These are phyloP conservation scores for Malbranchea cinnamomea DNA, from an alignment of 2,329 filamentous ascomycete genomes.

Conservation along the genomic window DNA sequence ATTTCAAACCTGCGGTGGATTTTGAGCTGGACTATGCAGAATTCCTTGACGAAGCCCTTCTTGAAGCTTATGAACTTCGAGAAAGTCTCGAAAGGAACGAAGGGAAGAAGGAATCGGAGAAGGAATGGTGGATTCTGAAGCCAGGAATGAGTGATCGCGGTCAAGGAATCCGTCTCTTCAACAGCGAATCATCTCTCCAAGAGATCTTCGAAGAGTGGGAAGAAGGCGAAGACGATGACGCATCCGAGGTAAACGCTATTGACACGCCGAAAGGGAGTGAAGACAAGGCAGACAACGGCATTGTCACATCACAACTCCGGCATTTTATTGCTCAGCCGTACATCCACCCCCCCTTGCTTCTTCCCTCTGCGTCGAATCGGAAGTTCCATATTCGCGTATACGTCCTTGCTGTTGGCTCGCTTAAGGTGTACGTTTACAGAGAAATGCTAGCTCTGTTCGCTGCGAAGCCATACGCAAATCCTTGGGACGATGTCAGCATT, in stretches of 20 bases:
- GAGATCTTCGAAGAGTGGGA: constrained; percentile 89
- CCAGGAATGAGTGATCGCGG: constrained; percentile 95
- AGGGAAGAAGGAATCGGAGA: constrained; percentile 42
- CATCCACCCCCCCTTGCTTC: constrained; percentile 71
- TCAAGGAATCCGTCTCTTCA: constrained; percentile 83
- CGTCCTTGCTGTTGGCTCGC: constrained; percentile 62
- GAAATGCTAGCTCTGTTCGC: constrained; percentile 92
- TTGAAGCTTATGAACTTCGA: constrained; percentile 77
- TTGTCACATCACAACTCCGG: constrained; percentile 78
- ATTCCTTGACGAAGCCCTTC: constrained; percentile 82
- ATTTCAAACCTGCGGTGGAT: constrained; percentile 64
- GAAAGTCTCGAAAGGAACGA: constrained; percentile 63
- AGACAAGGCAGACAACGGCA: constrained; percentile 32
- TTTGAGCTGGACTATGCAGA: constrained; percentile 96
- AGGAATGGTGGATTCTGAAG: constrained; percentile 96
- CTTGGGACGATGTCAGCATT: constrained; percentile 29
- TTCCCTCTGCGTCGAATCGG: constrained; percentile 45
- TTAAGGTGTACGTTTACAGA: constrained; percentile 73
- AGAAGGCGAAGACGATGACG: constrained; percentile 42
- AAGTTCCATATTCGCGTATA: constrained; percentile 97
- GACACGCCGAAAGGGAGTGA: constrained; percentile 16
- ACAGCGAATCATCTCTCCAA: constrained; percentile 67
- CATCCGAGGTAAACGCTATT: constrained; percentile 13
- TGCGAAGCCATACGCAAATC: constrained; percentile 53
- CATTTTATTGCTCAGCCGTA: constrained; percentile 96